These are phyloP conservation scores for Calonectria ilicicola DNA, from an alignment of 2,329 filamentous ascomycete genomes.

Conservation along the genomic window DNA sequence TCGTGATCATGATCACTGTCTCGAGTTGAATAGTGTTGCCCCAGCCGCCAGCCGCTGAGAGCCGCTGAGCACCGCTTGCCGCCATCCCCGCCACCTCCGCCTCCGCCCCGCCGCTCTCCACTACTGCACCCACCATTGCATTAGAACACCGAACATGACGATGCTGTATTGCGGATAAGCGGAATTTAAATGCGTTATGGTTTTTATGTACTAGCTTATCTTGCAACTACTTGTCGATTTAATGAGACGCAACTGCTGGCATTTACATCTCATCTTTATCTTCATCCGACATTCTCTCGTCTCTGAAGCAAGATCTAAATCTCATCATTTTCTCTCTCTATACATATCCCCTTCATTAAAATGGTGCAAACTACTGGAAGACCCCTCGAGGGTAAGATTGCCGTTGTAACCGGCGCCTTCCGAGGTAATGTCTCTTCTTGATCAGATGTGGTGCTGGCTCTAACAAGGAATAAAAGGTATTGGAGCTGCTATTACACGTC, in stretches of 20 bases:
- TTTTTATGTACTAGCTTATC: not conserved
- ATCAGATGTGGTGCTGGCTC: not conserved
- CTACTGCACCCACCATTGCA: not conserved
- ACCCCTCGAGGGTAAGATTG: not conserved
- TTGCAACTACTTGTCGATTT: not conserved
- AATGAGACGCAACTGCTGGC: not conserved
- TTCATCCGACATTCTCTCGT: no score
- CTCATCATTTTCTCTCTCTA: not conserved
- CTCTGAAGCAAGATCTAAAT: not conserved
- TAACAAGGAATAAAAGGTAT: slow-evolving; percentile 56
- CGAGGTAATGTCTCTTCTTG: not conserved
- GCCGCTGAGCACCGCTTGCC: no score
- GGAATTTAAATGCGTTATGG: not conserved
- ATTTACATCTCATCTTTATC: no score
- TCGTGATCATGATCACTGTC: no score
- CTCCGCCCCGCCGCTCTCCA: no score
- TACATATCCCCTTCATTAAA: not conserved
- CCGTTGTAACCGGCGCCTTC: slow-evolving; percentile 8
- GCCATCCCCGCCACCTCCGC: no score
- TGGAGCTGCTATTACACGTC: slow-evolving; percentile 64
- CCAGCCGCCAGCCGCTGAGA: no score
- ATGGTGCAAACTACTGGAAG: not conserved
- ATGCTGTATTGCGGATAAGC: not conserved
- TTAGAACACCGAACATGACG: not conserved
- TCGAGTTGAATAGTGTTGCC: no score